Conservation (phyloP, 441 rosid genomes). For the Populus hybrid region DNA sequence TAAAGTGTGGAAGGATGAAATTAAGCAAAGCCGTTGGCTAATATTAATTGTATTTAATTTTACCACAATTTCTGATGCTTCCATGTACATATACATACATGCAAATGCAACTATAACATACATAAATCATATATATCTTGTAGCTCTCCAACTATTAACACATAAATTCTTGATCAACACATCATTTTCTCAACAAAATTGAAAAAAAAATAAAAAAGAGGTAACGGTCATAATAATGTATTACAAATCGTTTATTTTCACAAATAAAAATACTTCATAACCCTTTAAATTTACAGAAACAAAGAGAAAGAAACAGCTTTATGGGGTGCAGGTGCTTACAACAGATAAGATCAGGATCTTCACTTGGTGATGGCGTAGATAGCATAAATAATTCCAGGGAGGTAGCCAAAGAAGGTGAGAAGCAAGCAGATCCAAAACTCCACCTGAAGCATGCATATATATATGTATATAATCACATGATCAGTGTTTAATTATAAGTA, state of each 20-base stretch:
- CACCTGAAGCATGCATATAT: slow-evolving; percentile 29
- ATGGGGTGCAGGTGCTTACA: neutral
- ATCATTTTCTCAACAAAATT: neutral
- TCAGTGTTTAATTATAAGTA: neutral
- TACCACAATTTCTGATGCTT: neutral
- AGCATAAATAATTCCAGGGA: slow-evolving; percentile 89
- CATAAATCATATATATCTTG: neutral
- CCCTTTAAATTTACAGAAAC: neutral
- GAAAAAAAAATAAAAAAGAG: too few relatives aligned
- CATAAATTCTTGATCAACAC: neutral
- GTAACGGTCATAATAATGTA: too few relatives aligned
- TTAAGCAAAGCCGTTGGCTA: neutral
- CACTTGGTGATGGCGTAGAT: slow-evolving; percentile 75
- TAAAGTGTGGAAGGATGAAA: too few relatives aligned
- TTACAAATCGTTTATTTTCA: neutral
- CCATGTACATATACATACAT: too few relatives aligned
- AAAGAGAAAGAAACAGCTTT: neutral
- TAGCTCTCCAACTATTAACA: neutral
- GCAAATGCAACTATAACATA: too few relatives aligned
- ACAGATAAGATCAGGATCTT: neutral
- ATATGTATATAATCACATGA: neutral
- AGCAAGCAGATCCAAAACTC: slow-evolving; percentile 93
- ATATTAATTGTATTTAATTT: neutral
- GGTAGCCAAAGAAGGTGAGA: slow-evolving; percentile 65
- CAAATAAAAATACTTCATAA: neutral